A percentile compares a stretch with the other conserved stretches of the same genome.
These are phyloP conservation scores for Penicillium tannophilum DNA, from an alignment of 495 filamentous ascomycete species.

Conservation along the genomic window DNA sequence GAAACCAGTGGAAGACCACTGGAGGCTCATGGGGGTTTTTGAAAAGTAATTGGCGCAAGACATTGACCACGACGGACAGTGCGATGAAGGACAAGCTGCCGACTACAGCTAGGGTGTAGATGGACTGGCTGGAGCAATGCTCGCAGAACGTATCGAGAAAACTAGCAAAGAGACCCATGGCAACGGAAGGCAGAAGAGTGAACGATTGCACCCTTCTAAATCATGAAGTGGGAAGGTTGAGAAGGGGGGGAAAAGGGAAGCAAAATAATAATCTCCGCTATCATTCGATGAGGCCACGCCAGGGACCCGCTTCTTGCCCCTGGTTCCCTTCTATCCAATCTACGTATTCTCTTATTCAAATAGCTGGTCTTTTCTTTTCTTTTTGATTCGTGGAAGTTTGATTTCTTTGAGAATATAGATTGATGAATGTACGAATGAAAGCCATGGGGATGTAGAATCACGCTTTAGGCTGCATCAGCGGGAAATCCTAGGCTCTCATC, in stretches of 20 bases:
- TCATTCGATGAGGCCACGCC: slow-evolving; percentile 27
- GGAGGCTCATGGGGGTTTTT: slow-evolving; percentile 65
- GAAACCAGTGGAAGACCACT: slow-evolving; percentile 67
- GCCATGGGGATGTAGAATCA: neutral
- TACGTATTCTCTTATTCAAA: no score
- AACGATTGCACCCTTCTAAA: slow-evolving; percentile 1
- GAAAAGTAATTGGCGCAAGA: slow-evolving; percentile 69
- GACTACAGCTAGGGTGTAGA: slow-evolving; percentile 31
- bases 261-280: slow-evolving; percentile 31
- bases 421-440: neutral
- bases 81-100: slow-evolving; percentile 36
- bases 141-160: slow-evolving; percentile 42
- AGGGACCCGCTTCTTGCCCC: slow-evolving; percentile 23
- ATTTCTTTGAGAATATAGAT: neutral
- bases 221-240: slow-evolving; percentile 11
- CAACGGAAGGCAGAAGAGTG: slow-evolving; percentile 7
- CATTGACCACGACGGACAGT: slow-evolving; percentile 57
- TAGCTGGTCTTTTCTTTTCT: no score
- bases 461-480: neutral
- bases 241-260: slow-evolving; percentile 6
- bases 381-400: neutral
- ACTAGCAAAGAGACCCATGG: slow-evolving; percentile 43
- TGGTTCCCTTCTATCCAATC: slow-evolving; percentile 1
- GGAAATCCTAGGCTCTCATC: slow-evolving; percentile 8
- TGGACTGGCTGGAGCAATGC: slow-evolving; percentile 42